Evolutionary conservation across 2,329 filamentous ascomycete species (phyloP), one percentile per base, ranked within the genome.

Genomic region (Cyphellophora europaea): DNA sequence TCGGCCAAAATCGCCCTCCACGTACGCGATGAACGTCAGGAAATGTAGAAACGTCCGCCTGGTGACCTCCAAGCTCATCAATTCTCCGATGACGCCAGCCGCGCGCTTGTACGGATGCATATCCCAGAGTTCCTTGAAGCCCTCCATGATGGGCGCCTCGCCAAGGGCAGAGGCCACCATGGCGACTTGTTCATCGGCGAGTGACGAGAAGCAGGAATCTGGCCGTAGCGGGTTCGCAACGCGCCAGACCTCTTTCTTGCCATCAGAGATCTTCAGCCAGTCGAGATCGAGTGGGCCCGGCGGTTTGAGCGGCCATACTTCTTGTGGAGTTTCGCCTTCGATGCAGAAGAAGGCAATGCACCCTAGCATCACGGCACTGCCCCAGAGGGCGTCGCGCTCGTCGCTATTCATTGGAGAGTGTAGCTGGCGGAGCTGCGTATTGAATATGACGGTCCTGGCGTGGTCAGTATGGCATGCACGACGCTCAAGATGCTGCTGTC

Each of bases 241-340:
- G 2, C 61, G 49, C 65, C 67, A 76, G 1, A 79, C 57, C 3
- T 63, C 60, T 35, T 59, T 63, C 52, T 79, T 79, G 0, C 71
- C 71, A 10, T 71, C 63, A 38, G 61, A 65, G 50, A 79, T 63
- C 32, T 59, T 67, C 2, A 79, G 49, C 76, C 75, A 81, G 45
- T 71, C 62, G 2, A 79, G 56, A 41, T 77, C 71, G 1, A 54
- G 48, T 1, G 56, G 40, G 1, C 56, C 56, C 0, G 58, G 50
- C 2, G 54, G 42, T 23, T 61, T 66, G 2, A 80, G 54, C 1
- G 76, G 76, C 75, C 75, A 81, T 2, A 68, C 60, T 36, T 69
- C 52, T 32, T 65, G 53, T 0, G 69, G 56, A 0, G 56, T 51
- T 30, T 32, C 33, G 2, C 57, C 56, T 29, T 68, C 61, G 0